These are phyloP conservation scores for Alternaria alternata DNA, from an alignment of 2,329 filamentous ascomycete species.

Conservation along the genomic window DNA sequence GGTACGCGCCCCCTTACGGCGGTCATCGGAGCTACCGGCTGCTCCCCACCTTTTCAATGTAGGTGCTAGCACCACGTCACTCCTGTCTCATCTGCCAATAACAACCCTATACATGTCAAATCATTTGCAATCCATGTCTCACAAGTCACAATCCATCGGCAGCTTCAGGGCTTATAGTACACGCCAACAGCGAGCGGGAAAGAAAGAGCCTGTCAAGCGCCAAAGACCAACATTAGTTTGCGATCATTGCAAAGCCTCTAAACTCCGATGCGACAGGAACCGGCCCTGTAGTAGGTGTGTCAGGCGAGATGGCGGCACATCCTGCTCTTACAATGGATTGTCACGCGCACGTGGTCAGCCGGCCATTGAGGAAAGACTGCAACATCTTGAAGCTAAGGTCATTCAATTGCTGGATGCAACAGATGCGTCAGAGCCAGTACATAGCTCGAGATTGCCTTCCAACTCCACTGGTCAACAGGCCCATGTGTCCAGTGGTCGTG, in stretches of 20 bases:
- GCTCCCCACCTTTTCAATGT: too few relatives aligned
- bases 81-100: too few relatives aligned
- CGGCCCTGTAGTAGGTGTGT: not conserved
- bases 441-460: not conserved
- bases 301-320: not conserved
- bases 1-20: too few relatives aligned
- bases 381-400: not conserved
- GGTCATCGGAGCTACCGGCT: too few relatives aligned
- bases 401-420: not conserved
- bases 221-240: not conserved
- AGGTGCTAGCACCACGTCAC: too few relatives aligned
- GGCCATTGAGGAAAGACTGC: not conserved
- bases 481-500: not conserved
- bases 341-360: not conserved
- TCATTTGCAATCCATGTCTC: too few relatives aligned
- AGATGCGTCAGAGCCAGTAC: not conserved
- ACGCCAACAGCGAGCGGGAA: not conserved
- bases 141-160: too few relatives aligned
- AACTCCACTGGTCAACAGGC: not conserved
- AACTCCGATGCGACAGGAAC: not conserved
- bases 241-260: not conserved
- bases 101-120: too few relatives aligned
- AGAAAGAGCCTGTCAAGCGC: not conserved
- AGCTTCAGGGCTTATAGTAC: not conserved
- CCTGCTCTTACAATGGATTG: not conserved